These are phyloP conservation scores for Botrytis fabae DNA, from an alignment of 2,329 filamentous ascomycete species.

Conservation along the genomic window DNA sequence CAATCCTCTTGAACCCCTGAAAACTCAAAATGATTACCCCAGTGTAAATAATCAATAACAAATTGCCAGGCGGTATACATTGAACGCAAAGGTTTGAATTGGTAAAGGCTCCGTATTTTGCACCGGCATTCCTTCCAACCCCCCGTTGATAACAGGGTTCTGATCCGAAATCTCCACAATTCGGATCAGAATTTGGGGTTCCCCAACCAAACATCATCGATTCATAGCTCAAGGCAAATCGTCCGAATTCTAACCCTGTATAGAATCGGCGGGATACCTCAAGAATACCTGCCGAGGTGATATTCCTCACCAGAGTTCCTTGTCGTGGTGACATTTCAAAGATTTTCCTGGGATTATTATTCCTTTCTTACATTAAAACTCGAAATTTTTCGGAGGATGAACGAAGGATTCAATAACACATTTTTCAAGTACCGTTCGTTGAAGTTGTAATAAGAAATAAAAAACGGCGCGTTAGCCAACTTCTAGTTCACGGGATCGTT, in stretches of 20 bases:
- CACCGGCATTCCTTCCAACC: background rate
- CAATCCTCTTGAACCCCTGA: background rate
- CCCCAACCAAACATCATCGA: background rate
- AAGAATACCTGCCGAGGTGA: background rate
- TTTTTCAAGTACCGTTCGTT: background rate
- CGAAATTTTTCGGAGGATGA: background rate
- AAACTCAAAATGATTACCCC: background rate
- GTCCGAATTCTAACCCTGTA: background rate
- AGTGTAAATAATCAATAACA: slow-evolving; percentile 3
- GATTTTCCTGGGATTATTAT: background rate
- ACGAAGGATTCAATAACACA: background rate
- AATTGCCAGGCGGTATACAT: background rate
- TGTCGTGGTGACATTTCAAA: background rate
- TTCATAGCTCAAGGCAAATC: background rate
- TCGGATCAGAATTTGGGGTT: background rate
- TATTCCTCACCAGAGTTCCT: background rate
- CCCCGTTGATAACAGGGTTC: background rate
- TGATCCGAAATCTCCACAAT: background rate
- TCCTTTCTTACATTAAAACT: background rate
- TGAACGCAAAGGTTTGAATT: background rate
- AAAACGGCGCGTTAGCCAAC: background rate
- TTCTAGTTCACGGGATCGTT: background rate
- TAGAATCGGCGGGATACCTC: background rate
- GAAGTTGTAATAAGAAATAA: slow-evolving; percentile 2
- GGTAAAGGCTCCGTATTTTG: background rate